Conservation (phyloP, 2,329 filamentous ascomycete genomes). For the Metarhizium humberi region DNA sequence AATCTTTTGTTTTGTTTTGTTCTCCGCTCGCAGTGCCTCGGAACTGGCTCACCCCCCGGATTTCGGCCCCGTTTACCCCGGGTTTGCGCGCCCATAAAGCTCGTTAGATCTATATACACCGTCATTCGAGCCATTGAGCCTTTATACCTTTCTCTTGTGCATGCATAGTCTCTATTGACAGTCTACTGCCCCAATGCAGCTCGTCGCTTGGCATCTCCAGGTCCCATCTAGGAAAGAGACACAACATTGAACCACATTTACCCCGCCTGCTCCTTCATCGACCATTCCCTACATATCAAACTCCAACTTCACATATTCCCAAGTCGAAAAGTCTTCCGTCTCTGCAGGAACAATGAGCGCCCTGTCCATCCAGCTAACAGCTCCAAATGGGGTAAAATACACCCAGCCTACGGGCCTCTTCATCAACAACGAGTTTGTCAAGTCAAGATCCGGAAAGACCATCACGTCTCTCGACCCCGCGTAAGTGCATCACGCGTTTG, state of each 20-base stretch:
- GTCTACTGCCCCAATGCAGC: no score
- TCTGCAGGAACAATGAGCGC: neutral
- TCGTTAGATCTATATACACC: no score
- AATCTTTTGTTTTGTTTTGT: no score
- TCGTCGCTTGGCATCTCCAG: no score
- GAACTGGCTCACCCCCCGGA: no score
- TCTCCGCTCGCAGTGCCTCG: no score
- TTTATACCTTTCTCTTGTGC: no score
- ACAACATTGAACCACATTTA: neutral
- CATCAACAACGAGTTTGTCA: constrained; percentile 70
- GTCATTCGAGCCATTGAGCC: no score
- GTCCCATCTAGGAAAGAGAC: no score
- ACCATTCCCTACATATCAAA: neutral
- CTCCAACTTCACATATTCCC: neutral
- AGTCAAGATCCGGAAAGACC: constrained; percentile 42
- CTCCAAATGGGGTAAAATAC: constrained; percentile 56
- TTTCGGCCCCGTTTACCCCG: no score
- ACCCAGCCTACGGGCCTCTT: constrained; percentile 61
- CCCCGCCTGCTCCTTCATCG: neutral
- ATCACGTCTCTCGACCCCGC: constrained; percentile 50
- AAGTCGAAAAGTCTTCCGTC: neutral
- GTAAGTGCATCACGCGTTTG: constrained; percentile 11
- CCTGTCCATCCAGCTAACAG: constrained; percentile 16
- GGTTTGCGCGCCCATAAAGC: no score
- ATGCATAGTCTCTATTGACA: no score